Percentiles rank a stretch among this genome's conserved stretches.
Conservation (phyloP, 1,284 basidiomycete genomes). For the Ustilago bromivora region DNA sequence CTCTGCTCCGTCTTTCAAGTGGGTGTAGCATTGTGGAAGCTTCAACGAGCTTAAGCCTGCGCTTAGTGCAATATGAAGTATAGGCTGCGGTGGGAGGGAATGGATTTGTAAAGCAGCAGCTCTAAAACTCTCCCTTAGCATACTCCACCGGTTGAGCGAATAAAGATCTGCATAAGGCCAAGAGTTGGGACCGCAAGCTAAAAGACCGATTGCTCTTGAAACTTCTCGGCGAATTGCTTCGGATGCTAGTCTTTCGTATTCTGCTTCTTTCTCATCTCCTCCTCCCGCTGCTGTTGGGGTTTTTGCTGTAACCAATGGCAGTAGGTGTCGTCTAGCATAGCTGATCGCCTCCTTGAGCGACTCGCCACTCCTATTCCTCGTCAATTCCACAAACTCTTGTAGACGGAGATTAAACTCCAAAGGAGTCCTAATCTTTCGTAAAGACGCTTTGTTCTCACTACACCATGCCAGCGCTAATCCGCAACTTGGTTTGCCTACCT, state of each 20-base stretch:
- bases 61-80: conserved; percentile 64
- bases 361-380: conserved; percentile 25
- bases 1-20: too few relatives aligned
- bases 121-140: conserved; percentile 51
- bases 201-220: conserved; percentile 58
- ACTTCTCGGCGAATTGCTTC: conserved; percentile 35
- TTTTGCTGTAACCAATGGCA: conserved; percentile 76
- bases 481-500: conserved; percentile 76
- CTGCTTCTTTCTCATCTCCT: conserved; percentile 24
- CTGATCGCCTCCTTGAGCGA: conserved; percentile 81
- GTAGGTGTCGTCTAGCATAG: conserved; percentile 84
- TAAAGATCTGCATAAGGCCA: conserved; percentile 63
- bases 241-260: conserved; percentile 35
- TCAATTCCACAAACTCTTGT: conserved; percentile 95
- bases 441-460: conserved; percentile 90
- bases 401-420: conserved; percentile 94
- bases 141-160: conserved; percentile 34
- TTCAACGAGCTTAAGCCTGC: conserved; percentile 63
- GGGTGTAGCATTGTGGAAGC: conserved; percentile 54
- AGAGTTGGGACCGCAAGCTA: conserved; percentile 44
- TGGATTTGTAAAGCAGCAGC: conserved; percentile 57
- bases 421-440: conserved; percentile 84
- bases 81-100: conserved; percentile 53
- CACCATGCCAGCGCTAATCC: conserved; percentile 93
- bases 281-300: not conserved